Evolutionary conservation across 106 monocot species (phyloP), one percentile per base, ranked within the genome.

Genomic region (Ottelia alismoides): DNA sequence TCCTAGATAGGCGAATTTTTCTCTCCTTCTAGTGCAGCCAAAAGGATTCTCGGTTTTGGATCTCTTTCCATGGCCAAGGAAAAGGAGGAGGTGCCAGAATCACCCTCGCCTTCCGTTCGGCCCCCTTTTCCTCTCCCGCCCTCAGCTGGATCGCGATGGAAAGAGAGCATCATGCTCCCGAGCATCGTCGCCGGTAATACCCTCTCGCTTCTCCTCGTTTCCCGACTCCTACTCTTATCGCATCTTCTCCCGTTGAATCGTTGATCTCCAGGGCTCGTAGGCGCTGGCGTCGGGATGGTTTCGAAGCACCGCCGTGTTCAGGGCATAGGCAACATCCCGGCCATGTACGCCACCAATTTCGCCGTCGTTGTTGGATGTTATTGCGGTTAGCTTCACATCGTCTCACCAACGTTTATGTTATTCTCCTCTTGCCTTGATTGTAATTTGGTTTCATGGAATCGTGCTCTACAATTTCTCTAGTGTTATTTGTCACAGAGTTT

Each of bases 281-380:
- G 92, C 18, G 82, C 65, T 47, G 70, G 68, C 29, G 73, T 43
- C 18, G 94, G 84, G 17, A 47, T 94, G 63, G 45, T 78, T 10
- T 88, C 94, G 26, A 80, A 76, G 81, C 72, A 78, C 53, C 75
- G 84, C 57, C 78, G 53, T 54, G 62, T 63, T 22, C 69, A 57
- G 18, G 84, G 79, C 32, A 43, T 45, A 0, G 72, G 72, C 22
- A 66, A 52, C 24, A 40, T 71, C 0, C 68, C 78, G 20, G 74
- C 70, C 19, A 51, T 66, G 3, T 96, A 89, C 47, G 84, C 96
- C 2, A 45, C 81, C 48, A 82, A 96, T 57, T 28, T 85, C 20
- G 78, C 85, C 49, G 70, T 96, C 27, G 74, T 85, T 25, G 53
- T 81, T 7, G 96, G 76, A 18, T 82, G 78, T 81, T 96, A 96